Evolutionary conservation across 345 rosid species (phyloP).

Genomic region (Toxicodendron radicans): DNA sequence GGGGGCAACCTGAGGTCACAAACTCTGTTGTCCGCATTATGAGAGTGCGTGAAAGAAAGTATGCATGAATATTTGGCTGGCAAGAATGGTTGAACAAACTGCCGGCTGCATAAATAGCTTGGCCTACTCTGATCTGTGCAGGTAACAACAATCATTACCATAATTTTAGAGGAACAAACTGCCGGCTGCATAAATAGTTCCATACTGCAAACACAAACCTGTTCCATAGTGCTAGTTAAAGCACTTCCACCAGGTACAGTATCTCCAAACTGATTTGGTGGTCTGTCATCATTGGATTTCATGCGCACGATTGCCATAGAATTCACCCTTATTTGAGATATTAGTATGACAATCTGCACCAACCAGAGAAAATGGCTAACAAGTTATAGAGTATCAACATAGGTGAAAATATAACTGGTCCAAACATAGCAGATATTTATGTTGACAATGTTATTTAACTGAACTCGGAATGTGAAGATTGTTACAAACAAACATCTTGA

Average conservation of each 20-base stretch:
- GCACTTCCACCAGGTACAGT: constrained; percentile 32
- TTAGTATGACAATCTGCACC: constrained; percentile 59
- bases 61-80: constrained; percentile 81
- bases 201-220: constrained; percentile 43
- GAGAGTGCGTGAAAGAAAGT: constrained; percentile 78
- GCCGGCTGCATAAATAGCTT: constrained; percentile 67
- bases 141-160: constrained; percentile 17
- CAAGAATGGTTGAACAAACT: constrained; percentile 93
- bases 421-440: constrained; percentile 2
- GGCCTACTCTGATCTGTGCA: constrained; percentile 71
- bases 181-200: too few species aligned
- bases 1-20: constrained; percentile 55
- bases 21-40: constrained; percentile 58
- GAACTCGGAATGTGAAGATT: not conserved
- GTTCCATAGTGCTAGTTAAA: constrained; percentile 59
- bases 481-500: not conserved
- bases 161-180: constrained; percentile 1
- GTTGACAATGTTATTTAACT: not conserved
- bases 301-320: constrained; percentile 70
- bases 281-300: constrained; percentile 47
- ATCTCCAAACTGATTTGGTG: constrained; percentile 36
- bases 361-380: constrained; percentile 25
- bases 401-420: not conserved
- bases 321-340: constrained; percentile 81
- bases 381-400: not conserved